Base-by-base conservation (phyloP, 768 basidiomycete genomes). In the Kwoniella sp. region DNA sequence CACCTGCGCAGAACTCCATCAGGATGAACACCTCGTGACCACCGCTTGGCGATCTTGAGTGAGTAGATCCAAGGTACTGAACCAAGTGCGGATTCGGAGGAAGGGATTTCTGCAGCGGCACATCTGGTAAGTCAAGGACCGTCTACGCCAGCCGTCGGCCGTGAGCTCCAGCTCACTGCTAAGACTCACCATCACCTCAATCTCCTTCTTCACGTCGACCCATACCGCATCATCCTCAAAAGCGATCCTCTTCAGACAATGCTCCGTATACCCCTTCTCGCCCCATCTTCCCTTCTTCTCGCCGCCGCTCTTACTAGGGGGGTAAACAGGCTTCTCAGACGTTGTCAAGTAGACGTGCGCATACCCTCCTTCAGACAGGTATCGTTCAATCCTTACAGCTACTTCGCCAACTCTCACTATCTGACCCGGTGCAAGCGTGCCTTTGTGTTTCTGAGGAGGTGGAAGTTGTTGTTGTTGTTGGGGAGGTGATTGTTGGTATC, bases 361-460 rank as follows among this genome's bases (percentile, higher is more conserved):
- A 81, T 96, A 99, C 20, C 96, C 96, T 82, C 96, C 96, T 88
- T 99, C 95, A 48, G 90, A 91, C 56, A 99, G 86, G 84, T 96
- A 98, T 77, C 89, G 87, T 78, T 98, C 94, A 51, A 99, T 91
- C 74, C 90, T 88, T 59, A 99, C 93, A 22, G 85, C 87, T 82
- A 90, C 89, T 74, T 91, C 91, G 4, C 81, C 82, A 63, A 99
- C 92, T 4, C 87, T 83, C 73, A 99, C 91, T 54, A 89, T 86
- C 79, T 96, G 93, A 2, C 96, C 96, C 4, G 84, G 83, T 7
- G 77, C 73, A 13, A 85, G 76, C 0, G 82, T 82, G 1, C 84
- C 84, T 56, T 82, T 81, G 53, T 71, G 71, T 30, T 62, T 55
- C 23, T 66, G 71, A 37, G 67, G 75, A 11, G 71, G 73, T 23